A percentile compares a stretch with the other conserved stretches of the same genome.
These are phyloP conservation scores for Clitopilus passeckerianus DNA, from an alignment of 768 basidiomycete genomes.

Conservation along the genomic window DNA sequence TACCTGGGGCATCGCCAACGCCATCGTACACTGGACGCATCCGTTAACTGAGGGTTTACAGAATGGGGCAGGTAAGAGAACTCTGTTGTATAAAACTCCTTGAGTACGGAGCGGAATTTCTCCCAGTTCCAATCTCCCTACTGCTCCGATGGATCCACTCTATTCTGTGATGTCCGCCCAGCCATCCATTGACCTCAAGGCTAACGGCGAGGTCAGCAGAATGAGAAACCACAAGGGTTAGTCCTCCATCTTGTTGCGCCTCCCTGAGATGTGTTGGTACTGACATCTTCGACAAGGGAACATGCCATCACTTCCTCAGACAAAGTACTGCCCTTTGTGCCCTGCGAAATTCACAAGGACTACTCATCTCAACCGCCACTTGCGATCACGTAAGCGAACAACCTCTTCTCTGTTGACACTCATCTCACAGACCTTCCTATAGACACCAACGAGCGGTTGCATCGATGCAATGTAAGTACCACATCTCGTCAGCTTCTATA, in stretches of 20 bases:
- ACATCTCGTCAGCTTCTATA: neutral
- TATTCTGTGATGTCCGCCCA: conserved; percentile 20
- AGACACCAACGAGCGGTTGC: conserved; percentile 66
- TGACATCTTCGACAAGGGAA: conserved; percentile 39
- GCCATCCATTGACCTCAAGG: conserved; percentile 30
- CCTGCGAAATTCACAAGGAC: conserved; percentile 72
- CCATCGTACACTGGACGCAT: neutral
- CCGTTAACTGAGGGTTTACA: neutral
- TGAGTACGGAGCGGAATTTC: conserved; percentile 10
- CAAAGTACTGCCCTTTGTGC: conserved; percentile 62
- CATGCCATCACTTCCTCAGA: conserved; percentile 67
- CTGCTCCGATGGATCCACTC: conserved; percentile 22
- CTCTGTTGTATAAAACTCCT: conserved; percentile 24
- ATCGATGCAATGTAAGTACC: conserved; percentile 54
- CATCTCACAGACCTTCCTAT: conserved; percentile 7
- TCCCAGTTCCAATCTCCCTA: conserved; percentile 13
- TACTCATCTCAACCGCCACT: conserved; percentile 68
- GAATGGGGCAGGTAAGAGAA: conserved; percentile 7
- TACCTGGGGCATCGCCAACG: neutral
- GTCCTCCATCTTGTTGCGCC: neutral
- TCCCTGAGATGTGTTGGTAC: neutral
- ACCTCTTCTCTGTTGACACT: neutral
- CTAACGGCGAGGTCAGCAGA: conserved; percentile 36
- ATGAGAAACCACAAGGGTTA: conserved; percentile 39
- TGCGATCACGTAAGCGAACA: conserved; percentile 60